These are phyloP conservation scores for Cornus kousa DNA, from an alignment of 148 eudicot species.

Conservation along the genomic window DNA sequence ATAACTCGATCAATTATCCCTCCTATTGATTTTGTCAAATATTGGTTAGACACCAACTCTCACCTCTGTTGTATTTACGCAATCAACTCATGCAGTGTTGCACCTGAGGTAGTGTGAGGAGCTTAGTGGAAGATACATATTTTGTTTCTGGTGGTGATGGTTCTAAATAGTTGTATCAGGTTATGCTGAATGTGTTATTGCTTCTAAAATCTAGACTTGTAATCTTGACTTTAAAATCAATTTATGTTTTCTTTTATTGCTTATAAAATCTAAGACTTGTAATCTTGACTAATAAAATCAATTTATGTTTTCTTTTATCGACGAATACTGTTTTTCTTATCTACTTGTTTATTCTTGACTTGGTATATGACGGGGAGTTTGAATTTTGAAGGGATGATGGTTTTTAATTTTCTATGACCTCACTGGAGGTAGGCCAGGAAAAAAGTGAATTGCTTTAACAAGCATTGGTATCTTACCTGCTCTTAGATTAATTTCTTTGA, in stretches of 20 bases:
- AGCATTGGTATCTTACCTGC: no score
- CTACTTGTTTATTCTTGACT: no score
- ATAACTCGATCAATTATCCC: constrained; percentile 21
- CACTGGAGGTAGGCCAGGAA: no score
- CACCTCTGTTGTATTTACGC: neutral
- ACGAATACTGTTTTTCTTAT: neutral
- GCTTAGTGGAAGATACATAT: neutral
- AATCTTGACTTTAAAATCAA: neutral
- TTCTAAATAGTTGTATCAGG: neutral
- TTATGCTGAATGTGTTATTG: constrained; percentile 3
- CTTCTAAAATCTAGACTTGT: neutral
- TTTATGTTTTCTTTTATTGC: neutral
- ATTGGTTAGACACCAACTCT: constrained; percentile 13
- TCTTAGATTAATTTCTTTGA: no score
- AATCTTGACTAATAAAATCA: neutral
- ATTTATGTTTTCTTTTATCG: neutral
- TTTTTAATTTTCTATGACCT: no score
- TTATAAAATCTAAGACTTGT: neutral
- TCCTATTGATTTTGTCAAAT: constrained; percentile 17
- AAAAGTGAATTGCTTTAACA: no score
- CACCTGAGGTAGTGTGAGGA: neutral
- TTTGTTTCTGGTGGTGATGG: neutral
- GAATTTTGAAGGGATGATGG: no score
- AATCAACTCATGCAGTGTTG: neutral
- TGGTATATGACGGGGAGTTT: no score